Percentiles rank a stretch among this genome's conserved stretches.
Conservation (phyloP, 768 basidiomycete genomes). For the Lentinula guzmanii region DNA sequence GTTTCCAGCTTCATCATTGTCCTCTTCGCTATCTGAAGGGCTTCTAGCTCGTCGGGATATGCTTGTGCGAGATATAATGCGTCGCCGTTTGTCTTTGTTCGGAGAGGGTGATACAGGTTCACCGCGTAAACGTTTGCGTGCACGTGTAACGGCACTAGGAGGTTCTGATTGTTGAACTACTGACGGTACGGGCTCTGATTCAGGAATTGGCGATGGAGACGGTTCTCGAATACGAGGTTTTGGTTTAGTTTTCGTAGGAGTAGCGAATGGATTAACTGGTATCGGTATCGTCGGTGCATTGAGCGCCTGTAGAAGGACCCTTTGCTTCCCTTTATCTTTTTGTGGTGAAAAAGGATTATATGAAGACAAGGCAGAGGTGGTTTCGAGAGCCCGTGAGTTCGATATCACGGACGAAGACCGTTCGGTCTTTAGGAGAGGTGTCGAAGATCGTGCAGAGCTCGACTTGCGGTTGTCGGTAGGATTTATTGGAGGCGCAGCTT, state of each 20-base stretch:
- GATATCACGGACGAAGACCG: slow-evolving; percentile 30
- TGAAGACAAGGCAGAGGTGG: slow-evolving; percentile 44
- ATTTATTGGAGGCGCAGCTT: slow-evolving; percentile 21
- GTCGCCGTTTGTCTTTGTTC: slow-evolving; percentile 67
- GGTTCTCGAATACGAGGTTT: slow-evolving; percentile 17
- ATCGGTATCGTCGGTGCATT: slow-evolving; percentile 13
- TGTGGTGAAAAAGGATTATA: slow-evolving; percentile 79
- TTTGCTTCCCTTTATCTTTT: slow-evolving; percentile 54
- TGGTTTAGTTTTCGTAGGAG: slow-evolving; percentile 31
- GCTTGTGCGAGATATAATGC: slow-evolving; percentile 36
- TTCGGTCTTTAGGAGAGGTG: slow-evolving; percentile 18
- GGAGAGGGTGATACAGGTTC: slow-evolving; percentile 83
- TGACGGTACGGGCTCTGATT: slow-evolving; percentile 12
- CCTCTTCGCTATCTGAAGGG: slow-evolving; percentile 26
- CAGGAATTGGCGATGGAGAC: slow-evolving; percentile 32
- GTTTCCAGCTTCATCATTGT: slow-evolving; percentile 25
- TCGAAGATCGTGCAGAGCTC: slow-evolving; percentile 21
- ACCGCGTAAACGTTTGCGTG: slow-evolving; percentile 76
- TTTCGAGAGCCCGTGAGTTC: slow-evolving; percentile 44
- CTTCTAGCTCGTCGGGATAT: slow-evolving; percentile 25
- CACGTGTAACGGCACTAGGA: slow-evolving; percentile 51
- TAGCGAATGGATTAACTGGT: slow-evolving; percentile 38
- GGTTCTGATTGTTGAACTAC: slow-evolving; percentile 21
- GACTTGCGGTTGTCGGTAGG: slow-evolving; percentile 16
- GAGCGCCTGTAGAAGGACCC: slow-evolving; percentile 14